These are phyloP conservation scores for Triticum aestivum DNA, from an alignment of 176 grass and related monocot genomes.

Conservation along the genomic window IWGSC_CS_RefSeq_v2.1 NC_057804.1:183052587-183053086, in stretches of 20 bases:
- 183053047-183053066: conserved; percentile 53
- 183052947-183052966: background rate
- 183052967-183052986: background rate
- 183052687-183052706: conserved; percentile 70
- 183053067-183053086: conserved; percentile 36
- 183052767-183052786: conserved; percentile 80
- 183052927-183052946: conserved; percentile 10
- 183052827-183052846: conserved; percentile 76
- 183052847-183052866: conserved; percentile 84
- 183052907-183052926: conserved; percentile 58
- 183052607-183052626: conserved; percentile 70
- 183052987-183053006: background rate
- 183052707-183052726: conserved; percentile 92
- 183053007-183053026: conserved; percentile 47
- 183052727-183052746: conserved; percentile 85
- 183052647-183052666: background rate
- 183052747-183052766: conserved; percentile 69
- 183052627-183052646: background rate
- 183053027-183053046: conserved; percentile 38
- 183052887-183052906: conserved; percentile 77
- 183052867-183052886: conserved; percentile 59
- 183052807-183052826: conserved; percentile 64
- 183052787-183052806: conserved; percentile 56
- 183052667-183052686: conserved; percentile 4
- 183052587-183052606: conserved; percentile 90